These are phyloP conservation scores for Tremella fuciformis DNA, from an alignment of 768 basidiomycete species.

Conservation along the genomic window DNA sequence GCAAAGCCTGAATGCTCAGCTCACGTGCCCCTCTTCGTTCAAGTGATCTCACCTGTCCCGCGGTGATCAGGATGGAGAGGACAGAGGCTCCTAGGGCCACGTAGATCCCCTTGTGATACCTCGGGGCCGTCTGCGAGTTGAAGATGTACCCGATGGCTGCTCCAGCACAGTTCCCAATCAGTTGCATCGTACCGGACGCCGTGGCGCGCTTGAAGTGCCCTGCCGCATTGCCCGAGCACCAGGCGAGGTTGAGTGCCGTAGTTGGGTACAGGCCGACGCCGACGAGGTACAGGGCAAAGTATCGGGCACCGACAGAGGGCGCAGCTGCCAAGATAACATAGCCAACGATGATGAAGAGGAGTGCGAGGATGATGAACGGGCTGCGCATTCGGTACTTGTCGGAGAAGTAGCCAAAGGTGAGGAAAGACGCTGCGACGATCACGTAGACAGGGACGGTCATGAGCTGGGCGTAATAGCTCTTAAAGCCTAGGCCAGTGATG, in stretches of 20 bases:
- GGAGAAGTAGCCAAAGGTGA: conserved; percentile 16
- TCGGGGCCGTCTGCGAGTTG: conserved; percentile 13
- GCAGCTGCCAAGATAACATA: conserved; percentile 16
- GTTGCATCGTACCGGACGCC: conserved; percentile 10
- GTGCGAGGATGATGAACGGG: conserved; percentile 12
- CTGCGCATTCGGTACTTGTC: conserved; percentile 14
- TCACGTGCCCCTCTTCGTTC: too few species aligned
- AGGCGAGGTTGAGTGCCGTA: conserved; percentile 12
- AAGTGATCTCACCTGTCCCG: too few species aligned
- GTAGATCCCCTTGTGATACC: conserved; percentile 19
- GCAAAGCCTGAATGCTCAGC: too few species aligned
- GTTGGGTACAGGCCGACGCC: conserved; percentile 11
- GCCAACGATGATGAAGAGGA: conserved; percentile 3
- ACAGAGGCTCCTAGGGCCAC: too few species aligned
- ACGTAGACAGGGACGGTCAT: conserved; percentile 40
- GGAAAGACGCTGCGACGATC: conserved; percentile 31
- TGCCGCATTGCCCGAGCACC: conserved; percentile 17
- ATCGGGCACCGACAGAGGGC: conserved; percentile 11
- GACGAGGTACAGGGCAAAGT: conserved; percentile 15
- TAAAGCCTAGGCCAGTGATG: conserved; percentile 34
- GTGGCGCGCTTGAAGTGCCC: conserved; percentile 22
- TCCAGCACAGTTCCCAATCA: conserved; percentile 19
- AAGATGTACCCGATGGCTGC: conserved; percentile 26
- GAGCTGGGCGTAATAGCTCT: conserved; percentile 29
- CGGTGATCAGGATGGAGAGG: too few species aligned